Conservation (phyloP, 352 stramenopile genomes). For the Achlya hypogyna region DNA sequence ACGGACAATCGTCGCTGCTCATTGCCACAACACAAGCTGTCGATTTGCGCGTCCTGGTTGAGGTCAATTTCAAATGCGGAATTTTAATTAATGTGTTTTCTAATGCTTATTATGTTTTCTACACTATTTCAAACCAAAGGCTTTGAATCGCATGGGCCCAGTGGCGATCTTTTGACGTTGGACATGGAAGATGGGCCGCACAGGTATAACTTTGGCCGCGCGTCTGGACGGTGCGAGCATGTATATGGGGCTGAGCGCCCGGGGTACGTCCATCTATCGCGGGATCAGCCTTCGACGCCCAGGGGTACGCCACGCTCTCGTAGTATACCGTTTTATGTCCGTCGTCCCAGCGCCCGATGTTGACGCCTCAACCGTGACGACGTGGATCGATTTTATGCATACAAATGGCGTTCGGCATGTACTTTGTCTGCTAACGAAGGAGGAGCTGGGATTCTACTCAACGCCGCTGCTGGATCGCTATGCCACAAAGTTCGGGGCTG, state of each 20-base stretch:
- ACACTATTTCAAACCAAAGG: no score
- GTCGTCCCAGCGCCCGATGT: slow-evolving; percentile 4
- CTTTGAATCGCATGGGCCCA: no score
- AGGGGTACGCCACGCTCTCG: background rate
- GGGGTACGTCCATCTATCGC: slow-evolving; percentile 1
- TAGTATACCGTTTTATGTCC: background rate
- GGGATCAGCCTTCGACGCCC: slow-evolving; percentile 15
- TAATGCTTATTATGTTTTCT: no score
- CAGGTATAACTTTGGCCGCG: slow-evolving; percentile 14
- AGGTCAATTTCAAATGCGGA: no score
- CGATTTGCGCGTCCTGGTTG: background rate
- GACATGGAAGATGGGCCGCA: background rate
- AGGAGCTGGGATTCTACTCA: slow-evolving; percentile 16
- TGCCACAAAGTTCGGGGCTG: background rate
- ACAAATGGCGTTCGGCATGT: slow-evolving; percentile 1
- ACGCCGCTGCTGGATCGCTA: background rate
- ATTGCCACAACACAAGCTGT: background rate
- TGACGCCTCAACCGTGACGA: background rate
- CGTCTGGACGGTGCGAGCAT: background rate
- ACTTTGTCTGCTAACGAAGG: slow-evolving; percentile 15
- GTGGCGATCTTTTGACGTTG: background rate
- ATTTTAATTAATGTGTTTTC: no score
- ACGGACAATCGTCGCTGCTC: slow-evolving; percentile 15
- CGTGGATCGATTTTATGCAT: slow-evolving; percentile 17
- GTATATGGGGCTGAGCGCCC: slow-evolving; percentile 13